Evolutionary conservation across 2,329 filamentous ascomycete species (phyloP).

Genomic region (Xylariaceae sp.): DNA sequence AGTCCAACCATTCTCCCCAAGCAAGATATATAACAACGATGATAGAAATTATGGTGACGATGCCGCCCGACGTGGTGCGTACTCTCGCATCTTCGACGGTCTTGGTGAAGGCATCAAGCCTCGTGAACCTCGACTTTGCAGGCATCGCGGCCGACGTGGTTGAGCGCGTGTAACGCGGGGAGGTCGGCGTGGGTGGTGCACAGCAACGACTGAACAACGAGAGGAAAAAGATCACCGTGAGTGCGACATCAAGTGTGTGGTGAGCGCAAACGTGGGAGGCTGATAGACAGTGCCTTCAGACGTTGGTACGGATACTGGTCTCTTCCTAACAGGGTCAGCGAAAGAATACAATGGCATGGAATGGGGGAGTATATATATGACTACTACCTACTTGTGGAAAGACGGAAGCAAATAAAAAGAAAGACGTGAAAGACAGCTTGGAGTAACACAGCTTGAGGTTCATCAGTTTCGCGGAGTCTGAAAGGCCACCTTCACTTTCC

Average conservation of each 20-base stretch:
- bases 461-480: constrained; percentile 7
- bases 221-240: constrained; percentile 18
- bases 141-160: constrained; percentile 53
- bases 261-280: constrained; percentile 6
- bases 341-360: neutral
- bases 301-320: too few species aligned
- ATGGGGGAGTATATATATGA: neutral
- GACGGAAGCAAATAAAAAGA: too few species aligned
- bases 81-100: constrained; percentile 97
- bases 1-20: constrained; percentile 95
- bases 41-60: constrained; percentile 88
- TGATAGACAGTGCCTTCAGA: too few species aligned
- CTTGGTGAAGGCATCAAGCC: constrained; percentile 98
- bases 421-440: constrained; percentile 17
- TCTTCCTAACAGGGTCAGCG: too few species aligned
- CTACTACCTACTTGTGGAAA: neutral
- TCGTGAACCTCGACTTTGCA: constrained; percentile 86
- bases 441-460: too few species aligned
- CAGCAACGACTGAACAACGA: constrained; percentile 7
- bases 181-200: neutral
- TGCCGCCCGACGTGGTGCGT: constrained; percentile 88
- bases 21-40: constrained; percentile 82
- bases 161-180: constrained; percentile 1
- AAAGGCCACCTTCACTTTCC: constrained; percentile 30
- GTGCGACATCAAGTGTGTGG: constrained; percentile 22